Percentiles rank a stretch among this genome's conserved stretches.
Evolutionary conservation across 495 filamentous ascomycete species (phyloP).

Genomic region (Xylaria bambusicola): DNA sequence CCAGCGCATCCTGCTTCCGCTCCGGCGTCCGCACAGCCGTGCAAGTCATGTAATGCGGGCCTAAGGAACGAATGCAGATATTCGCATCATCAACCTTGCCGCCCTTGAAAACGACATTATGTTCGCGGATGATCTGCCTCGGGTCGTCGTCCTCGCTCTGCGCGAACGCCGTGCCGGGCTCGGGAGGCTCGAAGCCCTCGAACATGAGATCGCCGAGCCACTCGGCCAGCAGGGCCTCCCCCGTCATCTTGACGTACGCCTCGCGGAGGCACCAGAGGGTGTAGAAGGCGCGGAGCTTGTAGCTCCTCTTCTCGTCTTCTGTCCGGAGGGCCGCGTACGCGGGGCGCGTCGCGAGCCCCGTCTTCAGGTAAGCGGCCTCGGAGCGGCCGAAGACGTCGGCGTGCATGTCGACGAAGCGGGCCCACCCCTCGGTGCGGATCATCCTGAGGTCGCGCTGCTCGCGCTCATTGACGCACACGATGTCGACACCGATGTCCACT

Average conservation of each 20-base stretch:
- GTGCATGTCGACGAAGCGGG: slow-evolving; percentile 74
- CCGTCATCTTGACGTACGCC: slow-evolving; percentile 92
- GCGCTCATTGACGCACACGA: slow-evolving; percentile 75
- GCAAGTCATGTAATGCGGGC: slow-evolving; percentile 50
- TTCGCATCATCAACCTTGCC: slow-evolving; percentile 45
- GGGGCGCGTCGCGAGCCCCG: slow-evolving; percentile 23
- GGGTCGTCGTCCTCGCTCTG: slow-evolving; percentile 26
- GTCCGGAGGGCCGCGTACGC: slow-evolving; percentile 25
- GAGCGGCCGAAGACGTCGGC: slow-evolving; percentile 67
- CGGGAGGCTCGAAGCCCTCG: slow-evolving; percentile 50
- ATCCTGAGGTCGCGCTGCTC: slow-evolving; percentile 52
- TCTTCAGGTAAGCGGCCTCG: slow-evolving; percentile 44
- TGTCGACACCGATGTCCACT: slow-evolving; percentile 64
- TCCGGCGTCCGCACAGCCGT: slow-evolving; percentile 46
- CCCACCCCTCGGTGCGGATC: slow-evolving; percentile 55
- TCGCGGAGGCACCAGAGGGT: slow-evolving; percentile 88
- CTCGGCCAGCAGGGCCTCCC: slow-evolving; percentile 78
- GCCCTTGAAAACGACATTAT: slow-evolving; percentile 44
- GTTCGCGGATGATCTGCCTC: slow-evolving; percentile 29
- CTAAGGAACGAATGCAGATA: slow-evolving; percentile 42
- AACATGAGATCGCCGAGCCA: slow-evolving; percentile 77
- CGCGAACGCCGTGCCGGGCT: slow-evolving; percentile 22
- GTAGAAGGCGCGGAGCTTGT: slow-evolving; percentile 72
- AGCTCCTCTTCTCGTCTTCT: slow-evolving; percentile 24
- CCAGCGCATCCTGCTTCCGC: slow-evolving; percentile 35